Conservation (phyloP, 2,329 filamentous ascomycete genomes). For the Pleomassaria siparia region DNA sequence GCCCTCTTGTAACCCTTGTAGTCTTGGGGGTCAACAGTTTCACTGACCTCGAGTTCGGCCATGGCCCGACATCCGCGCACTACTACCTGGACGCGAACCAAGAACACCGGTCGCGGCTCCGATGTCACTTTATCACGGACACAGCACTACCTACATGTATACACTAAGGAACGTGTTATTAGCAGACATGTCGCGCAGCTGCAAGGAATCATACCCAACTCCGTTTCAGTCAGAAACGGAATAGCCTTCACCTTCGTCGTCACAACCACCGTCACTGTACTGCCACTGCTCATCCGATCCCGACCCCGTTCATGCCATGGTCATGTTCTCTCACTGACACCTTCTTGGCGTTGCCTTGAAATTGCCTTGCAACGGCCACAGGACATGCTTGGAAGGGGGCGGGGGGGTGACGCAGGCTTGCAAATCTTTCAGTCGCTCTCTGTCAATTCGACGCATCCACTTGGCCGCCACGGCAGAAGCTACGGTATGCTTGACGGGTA, state of each 20-base stretch:
- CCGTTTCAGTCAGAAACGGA: constrained; percentile 2
- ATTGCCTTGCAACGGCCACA: background rate
- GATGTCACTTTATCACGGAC: background rate
- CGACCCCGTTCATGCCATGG: no score
- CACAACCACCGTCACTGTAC: background rate
- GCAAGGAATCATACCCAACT: background rate
- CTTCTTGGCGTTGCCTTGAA: background rate
- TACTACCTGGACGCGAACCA: background rate
- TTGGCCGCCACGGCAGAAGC: background rate
- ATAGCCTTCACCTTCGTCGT: background rate
- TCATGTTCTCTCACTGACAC: background rate
- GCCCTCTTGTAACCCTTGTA: no score
- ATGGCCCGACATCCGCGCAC: background rate
- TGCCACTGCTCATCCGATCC: no score
- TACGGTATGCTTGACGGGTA: background rate
- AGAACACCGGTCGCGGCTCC: background rate
- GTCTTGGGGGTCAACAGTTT: constrained; percentile 1
- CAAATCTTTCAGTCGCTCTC: no score
- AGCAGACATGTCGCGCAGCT: background rate
- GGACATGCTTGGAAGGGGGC: background rate
- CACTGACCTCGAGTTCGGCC: background rate
- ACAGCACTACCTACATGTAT: no score
- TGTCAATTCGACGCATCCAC: background rate
- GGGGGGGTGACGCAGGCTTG: background rate
- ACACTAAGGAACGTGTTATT: background rate